Evolutionary conservation across 2,329 filamentous ascomycete species (phyloP).

Genomic region (Colletotrichum incanum): DNA sequence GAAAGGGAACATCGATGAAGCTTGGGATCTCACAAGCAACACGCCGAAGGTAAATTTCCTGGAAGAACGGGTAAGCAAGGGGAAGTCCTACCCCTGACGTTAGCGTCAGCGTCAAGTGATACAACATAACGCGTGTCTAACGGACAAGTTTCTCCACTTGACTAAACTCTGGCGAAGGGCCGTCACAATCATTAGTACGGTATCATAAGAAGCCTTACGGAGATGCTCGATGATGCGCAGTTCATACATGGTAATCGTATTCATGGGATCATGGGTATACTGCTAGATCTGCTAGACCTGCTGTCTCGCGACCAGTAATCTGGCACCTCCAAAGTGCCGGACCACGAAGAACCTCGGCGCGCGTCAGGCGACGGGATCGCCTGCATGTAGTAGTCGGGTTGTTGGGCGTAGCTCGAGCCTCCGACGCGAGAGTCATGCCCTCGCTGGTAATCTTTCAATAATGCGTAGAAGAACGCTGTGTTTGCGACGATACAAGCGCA

Average conservation of each 20-base stretch:
- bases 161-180: neutral
- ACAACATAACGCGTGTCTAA: no score
- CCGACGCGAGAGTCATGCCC: constrained; percentile 44
- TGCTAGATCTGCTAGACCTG: constrained; percentile 32
- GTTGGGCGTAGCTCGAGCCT: constrained; percentile 31
- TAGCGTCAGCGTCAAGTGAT: no score
- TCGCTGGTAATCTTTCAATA: constrained; percentile 48
- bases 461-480: constrained; percentile 50
- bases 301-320: constrained; percentile 26
- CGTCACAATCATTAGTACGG: neutral
- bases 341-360: constrained; percentile 9
- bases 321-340: constrained; percentile 12
- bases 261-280: constrained; percentile 31
- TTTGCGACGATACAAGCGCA: constrained; percentile 53
- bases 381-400: constrained; percentile 39
- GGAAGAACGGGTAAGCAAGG: neutral
- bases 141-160: no score
- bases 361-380: constrained; percentile 31
- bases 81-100: no score
- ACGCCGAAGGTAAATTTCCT: neutral
- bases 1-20: no score
- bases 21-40: neutral
- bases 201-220: neutral
- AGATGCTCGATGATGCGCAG: no score
- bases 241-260: neutral